Conservation (phyloP, 1,284 basidiomycete species). For the Austropuccinia psidii region DNA sequence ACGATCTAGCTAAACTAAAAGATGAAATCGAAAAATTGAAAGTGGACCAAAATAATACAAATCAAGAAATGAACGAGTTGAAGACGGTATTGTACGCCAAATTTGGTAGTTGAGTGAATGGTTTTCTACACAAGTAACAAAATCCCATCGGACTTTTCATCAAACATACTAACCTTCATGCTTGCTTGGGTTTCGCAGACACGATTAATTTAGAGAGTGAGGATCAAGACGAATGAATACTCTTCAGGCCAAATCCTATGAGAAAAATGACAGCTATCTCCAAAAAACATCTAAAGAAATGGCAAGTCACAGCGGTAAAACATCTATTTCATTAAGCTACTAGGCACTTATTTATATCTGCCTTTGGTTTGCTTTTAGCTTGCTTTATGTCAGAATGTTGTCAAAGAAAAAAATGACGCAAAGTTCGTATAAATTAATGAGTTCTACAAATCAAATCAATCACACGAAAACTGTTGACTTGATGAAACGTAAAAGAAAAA, state of each 20-base stretch:
- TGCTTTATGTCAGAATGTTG: too few species aligned
- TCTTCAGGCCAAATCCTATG: neutral
- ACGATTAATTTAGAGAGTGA: too few species aligned
- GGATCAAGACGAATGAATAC: neutral
- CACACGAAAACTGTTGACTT: too few species aligned
- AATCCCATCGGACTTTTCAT: neutral
- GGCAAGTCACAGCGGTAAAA: too few species aligned
- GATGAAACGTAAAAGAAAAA: too few species aligned
- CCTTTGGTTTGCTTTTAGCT: too few species aligned
- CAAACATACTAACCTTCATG: neutral
- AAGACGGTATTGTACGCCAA: constrained; percentile 6
- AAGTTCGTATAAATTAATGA: too few species aligned
- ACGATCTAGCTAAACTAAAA: neutral
- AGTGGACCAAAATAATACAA: neutral
- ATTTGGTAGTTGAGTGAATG: constrained; percentile 24
- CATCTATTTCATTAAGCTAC: too few species aligned
- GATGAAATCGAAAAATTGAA: neutral
- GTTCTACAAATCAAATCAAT: too few species aligned
- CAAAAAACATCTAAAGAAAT: neutral
- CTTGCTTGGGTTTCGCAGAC: neutral
- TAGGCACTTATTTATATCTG: too few species aligned
- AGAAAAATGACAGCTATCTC: neutral
- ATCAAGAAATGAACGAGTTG: neutral
- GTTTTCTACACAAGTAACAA: too few species aligned
- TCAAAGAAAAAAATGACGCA: too few species aligned